phyloP scores from a whole-genome alignment of 192 early-diverging fungal species.

The Coemansia sp. region DNA sequence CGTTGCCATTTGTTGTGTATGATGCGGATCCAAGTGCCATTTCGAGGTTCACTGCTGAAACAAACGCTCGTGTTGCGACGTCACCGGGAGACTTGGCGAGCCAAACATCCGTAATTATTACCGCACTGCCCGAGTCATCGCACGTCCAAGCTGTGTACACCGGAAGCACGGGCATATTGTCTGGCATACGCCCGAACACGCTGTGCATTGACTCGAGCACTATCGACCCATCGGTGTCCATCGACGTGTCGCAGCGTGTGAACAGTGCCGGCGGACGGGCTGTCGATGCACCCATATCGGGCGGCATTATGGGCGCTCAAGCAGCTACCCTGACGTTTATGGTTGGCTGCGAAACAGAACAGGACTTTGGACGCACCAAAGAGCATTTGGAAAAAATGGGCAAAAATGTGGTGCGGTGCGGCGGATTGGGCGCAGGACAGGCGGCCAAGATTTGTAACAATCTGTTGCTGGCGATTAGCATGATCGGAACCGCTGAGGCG shows the following conservation, averaged over 20 bases:
- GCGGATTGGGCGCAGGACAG: slow-evolving; percentile 79
- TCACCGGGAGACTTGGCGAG: slow-evolving; percentile 72
- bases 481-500: slow-evolving; percentile 90
- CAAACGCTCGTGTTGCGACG: slow-evolving; percentile 46
- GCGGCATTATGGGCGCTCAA: slow-evolving; percentile 86
- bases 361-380: slow-evolving; percentile 66
- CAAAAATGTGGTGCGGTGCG: slow-evolving; percentile 86
- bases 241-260: slow-evolving; percentile 65
- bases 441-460: slow-evolving; percentile 98
- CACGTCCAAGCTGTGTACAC: slow-evolving; percentile 85
- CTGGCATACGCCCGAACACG: slow-evolving; percentile 51
- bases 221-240: slow-evolving; percentile 80
- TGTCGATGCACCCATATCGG: slow-evolving; percentile 93
- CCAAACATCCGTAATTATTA: slow-evolving; percentile 73
- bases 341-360: slow-evolving; percentile 70
- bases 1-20: slow-evolving; percentile 65
- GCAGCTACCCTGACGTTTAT: slow-evolving; percentile 94
- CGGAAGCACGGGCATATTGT: slow-evolving; percentile 63
- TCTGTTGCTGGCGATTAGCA: slow-evolving; percentile 89
- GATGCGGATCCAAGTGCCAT: slow-evolving; percentile 65
- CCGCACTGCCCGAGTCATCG: slow-evolving; percentile 84
- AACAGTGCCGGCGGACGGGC: slow-evolving; percentile 61
- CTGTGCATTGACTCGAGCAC: slow-evolving; percentile 89
- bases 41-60: slow-evolving; percentile 54
- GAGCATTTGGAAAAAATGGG: slow-evolving; percentile 74